phyloP scores from a whole-genome alignment of 192 early-diverging fungal species.

The Phlyctochytrium arcticum region DNA sequence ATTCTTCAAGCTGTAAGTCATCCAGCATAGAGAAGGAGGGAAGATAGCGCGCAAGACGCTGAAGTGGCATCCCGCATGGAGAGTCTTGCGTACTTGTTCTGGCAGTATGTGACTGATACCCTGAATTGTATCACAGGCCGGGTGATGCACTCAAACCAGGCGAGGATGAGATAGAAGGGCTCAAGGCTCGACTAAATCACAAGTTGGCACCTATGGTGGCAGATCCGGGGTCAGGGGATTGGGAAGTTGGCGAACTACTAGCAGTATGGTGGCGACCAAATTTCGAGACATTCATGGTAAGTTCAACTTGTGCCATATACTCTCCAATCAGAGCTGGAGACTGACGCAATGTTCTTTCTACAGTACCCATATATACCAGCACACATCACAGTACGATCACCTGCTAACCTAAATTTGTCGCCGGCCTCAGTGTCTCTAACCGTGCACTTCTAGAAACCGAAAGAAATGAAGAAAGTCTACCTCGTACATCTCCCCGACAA shows the following conservation, averaged over 20 bases:
- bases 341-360: background rate
- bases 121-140: slow-evolving; percentile 40
- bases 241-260: slow-evolving; percentile 72
- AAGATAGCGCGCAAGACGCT: background rate
- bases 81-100: background rate
- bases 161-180: slow-evolving; percentile 68
- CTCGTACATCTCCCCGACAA: slow-evolving; percentile 69
- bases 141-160: slow-evolving; percentile 69
- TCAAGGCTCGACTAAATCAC: slow-evolving; percentile 57
- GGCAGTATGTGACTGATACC: background rate
- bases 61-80: background rate
- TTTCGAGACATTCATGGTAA: slow-evolving; percentile 74
- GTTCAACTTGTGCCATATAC: slow-evolving; percentile 4
- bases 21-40: background rate
- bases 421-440: too few species aligned
- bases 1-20: slow-evolving; percentile 68
- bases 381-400: slow-evolving; percentile 56
- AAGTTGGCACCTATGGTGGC: slow-evolving; percentile 48
- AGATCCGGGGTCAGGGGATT: slow-evolving; percentile 43
- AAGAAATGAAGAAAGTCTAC: slow-evolving; percentile 72
- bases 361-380: slow-evolving; percentile 78
- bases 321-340: background rate
- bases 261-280: slow-evolving; percentile 71
- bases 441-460: slow-evolving; percentile 65
- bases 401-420: background rate